Base-by-base conservation (phyloP, 2,329 filamentous ascomycete species). In the Fusarium longipes region DNA sequence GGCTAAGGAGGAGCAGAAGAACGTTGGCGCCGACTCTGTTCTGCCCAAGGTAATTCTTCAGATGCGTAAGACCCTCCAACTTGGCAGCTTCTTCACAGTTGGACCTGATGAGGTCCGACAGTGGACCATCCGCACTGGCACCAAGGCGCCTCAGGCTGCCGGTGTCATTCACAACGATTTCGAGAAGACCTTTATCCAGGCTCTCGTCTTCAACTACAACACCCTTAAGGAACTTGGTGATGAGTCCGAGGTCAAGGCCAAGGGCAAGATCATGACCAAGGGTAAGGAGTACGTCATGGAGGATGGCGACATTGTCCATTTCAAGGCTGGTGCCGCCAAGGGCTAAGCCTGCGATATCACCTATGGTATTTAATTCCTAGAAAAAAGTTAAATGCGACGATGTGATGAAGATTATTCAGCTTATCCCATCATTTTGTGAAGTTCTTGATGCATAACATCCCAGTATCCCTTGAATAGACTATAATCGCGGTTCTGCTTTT, bases 171-270 rank as follows among this genome's bases (percentile, higher is more conserved):
- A 99, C 82, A 93, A 91, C 71, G 96, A 99, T 79, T 98, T 99
- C 71, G 96, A 99, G 82, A 99, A 99, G 89, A 99, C 96, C 1
- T 99, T 99, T 78, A 99, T 99, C 74, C 96, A 99, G 82, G 91
- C 86, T 67, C 87, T 99, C 68, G 93, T 97, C 29, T 98, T 97
- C 83, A 98, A 97, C 83, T 99, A 89, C 82, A 84, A 78, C 25
- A 82, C 86, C 3, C 83, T 99, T 53, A 93, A 91, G 82, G 96
- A 98, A 81, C 83, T 92, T 47, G 95, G 95, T 51, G 93, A 97
- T 69, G 96, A 99, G 83, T 84, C 89, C 24, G 88, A 91, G 71
- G 92, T 97, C 71, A 97, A 94, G 85, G 88, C 95, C 25, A 95
- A 95, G 81, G 96, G 96, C 75, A 99, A 99, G 85, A 81, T 99